Base-by-base conservation (phyloP, 176 grass and related monocot species). In the Carex littledalei region DNA sequence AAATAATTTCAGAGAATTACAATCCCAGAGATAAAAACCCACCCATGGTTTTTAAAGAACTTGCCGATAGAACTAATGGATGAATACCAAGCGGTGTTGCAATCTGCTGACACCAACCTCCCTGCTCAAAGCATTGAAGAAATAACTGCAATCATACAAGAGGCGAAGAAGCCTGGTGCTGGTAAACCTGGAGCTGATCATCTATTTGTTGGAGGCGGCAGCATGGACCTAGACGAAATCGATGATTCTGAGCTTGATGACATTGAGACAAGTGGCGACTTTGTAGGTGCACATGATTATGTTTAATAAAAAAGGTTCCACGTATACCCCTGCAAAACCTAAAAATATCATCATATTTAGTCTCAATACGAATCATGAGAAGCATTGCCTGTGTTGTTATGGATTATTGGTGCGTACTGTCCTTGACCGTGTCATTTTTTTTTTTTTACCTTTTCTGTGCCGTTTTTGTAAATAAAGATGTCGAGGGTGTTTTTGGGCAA, bases 41-140 rank as follows among this genome's bases (percentile, higher is more conserved):
- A 99, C 81, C 97, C 93, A 2, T 99, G 97, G 97, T 99, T 99
- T 84, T 83, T 94, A 63, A 94, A 94, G 88, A 99, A 99, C 78
- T 88, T 99, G 62, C 97, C 97, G 0, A 85, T 99, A 34, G 97
- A 99, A 89, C 92, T 99, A 85, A 92, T 90, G 0, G 97, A 99
- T 4, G 97, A 92, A 66, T 96, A 94, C 80, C 97, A 96, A 84
- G 84, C 5, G 65, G 66, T 35, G 22, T 29, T 89, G 53, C 86
- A 89, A 34, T 84, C 75, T 58, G 9, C 24, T 6, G 85, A 90
- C 69, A 34, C 54, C 67, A 90, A 87, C 16, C 7, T 10, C 0
- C 81, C 60, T 4, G 79, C 84, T 11, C 93, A 99, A 72, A 87
- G 85, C 84, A 64, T 99, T 14, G 93, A 94, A 22, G 93, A 99